Evolutionary conservation across 495 filamentous ascomycete genomes (phyloP).

Genomic region (Penicillium manginii): DNA sequence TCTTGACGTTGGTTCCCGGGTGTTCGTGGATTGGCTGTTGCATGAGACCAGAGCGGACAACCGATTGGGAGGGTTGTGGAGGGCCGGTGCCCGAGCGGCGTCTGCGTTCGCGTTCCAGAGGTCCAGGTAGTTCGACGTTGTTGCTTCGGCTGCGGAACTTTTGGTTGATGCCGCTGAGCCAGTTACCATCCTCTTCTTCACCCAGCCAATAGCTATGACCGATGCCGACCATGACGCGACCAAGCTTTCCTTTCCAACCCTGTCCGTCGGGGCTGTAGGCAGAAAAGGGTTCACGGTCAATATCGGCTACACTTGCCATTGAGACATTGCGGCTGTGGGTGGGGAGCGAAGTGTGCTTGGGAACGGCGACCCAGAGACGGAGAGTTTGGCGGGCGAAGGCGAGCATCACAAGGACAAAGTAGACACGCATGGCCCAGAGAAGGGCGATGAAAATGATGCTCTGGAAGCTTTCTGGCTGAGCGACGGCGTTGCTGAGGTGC

Average conservation of each 20-base stretch:
- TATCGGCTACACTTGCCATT: slow-evolving; percentile 47
- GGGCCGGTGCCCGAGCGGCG: slow-evolving; percentile 71
- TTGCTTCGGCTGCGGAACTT: slow-evolving; percentile 54
- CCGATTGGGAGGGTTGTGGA: slow-evolving; percentile 49
- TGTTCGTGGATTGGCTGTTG: slow-evolving; percentile 44
- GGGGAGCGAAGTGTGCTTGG: slow-evolving; percentile 48
- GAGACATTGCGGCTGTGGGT: slow-evolving; percentile 52
- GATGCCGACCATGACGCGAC: slow-evolving; percentile 70
- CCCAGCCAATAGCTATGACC: slow-evolving; percentile 79
- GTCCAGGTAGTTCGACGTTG: slow-evolving; percentile 50
- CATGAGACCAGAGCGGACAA: slow-evolving; percentile 39
- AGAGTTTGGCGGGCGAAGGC: slow-evolving; percentile 77
- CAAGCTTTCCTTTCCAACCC: slow-evolving; percentile 76
- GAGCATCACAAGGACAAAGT: slow-evolving; percentile 79
- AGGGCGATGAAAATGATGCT: slow-evolving; percentile 72
- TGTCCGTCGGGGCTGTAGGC: slow-evolving; percentile 66
- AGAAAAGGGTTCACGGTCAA: slow-evolving; percentile 73
- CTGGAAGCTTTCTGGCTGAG: slow-evolving; percentile 71
- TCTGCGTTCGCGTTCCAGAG: slow-evolving; percentile 67
- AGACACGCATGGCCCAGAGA: slow-evolving; percentile 73
- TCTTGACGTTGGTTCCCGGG: slow-evolving; percentile 41
- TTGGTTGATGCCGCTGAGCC: slow-evolving; percentile 60
- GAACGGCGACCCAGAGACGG: slow-evolving; percentile 54
- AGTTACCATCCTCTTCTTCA: slow-evolving; percentile 56
- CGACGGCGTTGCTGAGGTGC: slow-evolving; percentile 52